Evolutionary conservation across 179 eudicot genomes (phyloP), one percentile per base, ranked within the genome.

Genomic region (Spinacia oleracea): DNA sequence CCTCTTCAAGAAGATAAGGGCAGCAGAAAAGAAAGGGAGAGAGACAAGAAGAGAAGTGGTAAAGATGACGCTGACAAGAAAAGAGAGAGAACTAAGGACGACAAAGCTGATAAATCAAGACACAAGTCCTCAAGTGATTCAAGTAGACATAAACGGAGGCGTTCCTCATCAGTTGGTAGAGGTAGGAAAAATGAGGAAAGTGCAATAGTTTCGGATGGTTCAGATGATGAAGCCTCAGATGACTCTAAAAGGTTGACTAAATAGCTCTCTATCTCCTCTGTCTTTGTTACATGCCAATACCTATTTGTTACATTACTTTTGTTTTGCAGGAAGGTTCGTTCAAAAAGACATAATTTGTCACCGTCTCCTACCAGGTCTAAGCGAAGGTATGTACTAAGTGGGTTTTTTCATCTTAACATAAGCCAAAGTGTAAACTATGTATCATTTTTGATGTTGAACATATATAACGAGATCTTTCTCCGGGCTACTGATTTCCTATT

Each of bases 301-400:
- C 46, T 32, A 38, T 1, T 16, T 34, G 25, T 75, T 58, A 75
- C 23, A 80, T 72, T 83, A 32, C 75, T 76, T 35, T 69, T 23
- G 70, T 82, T 67, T 43, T 77, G 78, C 97, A 96, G 99, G 90
- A 93, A 88, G 82, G 66, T 27, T 71, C 88, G 67, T 75, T 78
- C 89, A 65, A 89, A 77, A 83, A 85, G 85, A 77, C 88, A 78
- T 23, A 80, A 81, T 74, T 82, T 74, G 79, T 93, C 99, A 70
- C 94, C 99, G 40, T 96, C 98, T 60, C 97, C 97, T 59, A 83
- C 71, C 80, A 89, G 94, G 85, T 83, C 92, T 68, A 89, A 83
- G 86, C 88, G 83, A 89, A 93, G 99, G 99, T 96, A 87, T 75
- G 83, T 76, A 63, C 25, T 29, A 31, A 72, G 25, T 69, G 31